Base-by-base conservation (phyloP, 768 basidiomycete genomes). In the Mrakia hoshinonis region DNA sequence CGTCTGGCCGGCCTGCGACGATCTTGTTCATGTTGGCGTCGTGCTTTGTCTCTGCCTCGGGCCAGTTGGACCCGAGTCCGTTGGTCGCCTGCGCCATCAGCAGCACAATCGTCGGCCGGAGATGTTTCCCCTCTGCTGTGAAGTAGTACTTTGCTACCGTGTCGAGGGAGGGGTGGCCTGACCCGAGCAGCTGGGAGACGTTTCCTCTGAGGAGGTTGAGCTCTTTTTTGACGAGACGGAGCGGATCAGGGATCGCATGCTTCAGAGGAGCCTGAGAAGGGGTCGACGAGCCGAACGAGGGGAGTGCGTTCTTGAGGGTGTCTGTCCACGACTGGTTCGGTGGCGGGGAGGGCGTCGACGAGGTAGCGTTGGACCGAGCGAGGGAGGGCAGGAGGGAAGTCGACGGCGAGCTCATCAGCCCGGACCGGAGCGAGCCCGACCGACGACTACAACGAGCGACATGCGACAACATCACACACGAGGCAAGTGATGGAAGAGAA, bases 91-190 rank as follows among this genome's bases (percentile, higher is more conserved):
- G 88, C 22, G 90, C 83, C 80, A 96, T 90, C 43, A 99, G 85
- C 26, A 99, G 84, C 20, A 97, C 90, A 46, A 97, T 82, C 67
- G 93, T 81, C 3, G 96, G 92, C 7, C 96, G 86, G 34, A 98
- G 83, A 77, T 97, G 93, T 77, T 93, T 93, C 0, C 81, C 81
- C 52, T 81, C 81, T 13, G 92, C 90, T 62, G 88, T 81, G 78
- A 97, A 97, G 82, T 96, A 97, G 81, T 91, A 93, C 74, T 90
- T 85, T 2, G 95, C 93, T 67, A 96, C 87, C 65, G 90, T 87
- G 72, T 88, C 86, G 65, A 98, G 86, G 4, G 87, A 86, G 0
- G 95, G 90, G 79, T 97, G 91, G 10, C 92, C 89, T 3, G 90
- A 88, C 24, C 92, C 93, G 9, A 98, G 84, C 49, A 98, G 84